Conservation (phyloP, 352 stramenopile genomes). For the Phytophthora pseudosyringae region DNA sequence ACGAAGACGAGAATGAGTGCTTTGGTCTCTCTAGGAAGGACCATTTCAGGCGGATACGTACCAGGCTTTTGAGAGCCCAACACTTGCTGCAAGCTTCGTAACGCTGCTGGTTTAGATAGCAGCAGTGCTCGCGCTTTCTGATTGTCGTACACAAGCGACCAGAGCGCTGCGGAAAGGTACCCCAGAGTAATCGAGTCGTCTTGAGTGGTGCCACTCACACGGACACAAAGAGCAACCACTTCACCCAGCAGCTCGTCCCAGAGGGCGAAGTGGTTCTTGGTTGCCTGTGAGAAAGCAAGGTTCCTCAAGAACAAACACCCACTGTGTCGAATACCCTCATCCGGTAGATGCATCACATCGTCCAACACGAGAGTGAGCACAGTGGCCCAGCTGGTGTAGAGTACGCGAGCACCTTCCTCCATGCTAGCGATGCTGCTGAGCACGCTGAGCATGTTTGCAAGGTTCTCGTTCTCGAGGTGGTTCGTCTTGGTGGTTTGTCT, state of each 20-base stretch:
- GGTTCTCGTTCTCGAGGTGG: constrained; percentile 35
- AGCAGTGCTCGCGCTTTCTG: constrained; percentile 62
- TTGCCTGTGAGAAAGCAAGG: constrained; percentile 55
- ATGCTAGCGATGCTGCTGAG: constrained; percentile 47
- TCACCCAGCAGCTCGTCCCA: constrained; percentile 57
- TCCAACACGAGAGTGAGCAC: constrained; percentile 48
- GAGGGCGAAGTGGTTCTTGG: constrained; percentile 63
- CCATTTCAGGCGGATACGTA: constrained; percentile 4
- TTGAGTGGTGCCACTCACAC: background rate
- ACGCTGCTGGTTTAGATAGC: constrained; percentile 30
- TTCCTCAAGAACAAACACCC: constrained; percentile 66
- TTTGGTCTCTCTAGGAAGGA: background rate
- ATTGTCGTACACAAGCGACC: constrained; percentile 71
- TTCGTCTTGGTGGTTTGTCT: constrained; percentile 48
- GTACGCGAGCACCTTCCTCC: constrained; percentile 52
- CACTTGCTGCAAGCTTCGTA: constrained; percentile 46
- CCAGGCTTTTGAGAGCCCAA: constrained; percentile 23
- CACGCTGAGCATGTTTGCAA: constrained; percentile 55
- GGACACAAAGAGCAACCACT: constrained; percentile 39
- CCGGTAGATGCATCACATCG: constrained; percentile 50
- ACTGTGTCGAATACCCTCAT: constrained; percentile 29
- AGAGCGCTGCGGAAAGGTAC: constrained; percentile 50
- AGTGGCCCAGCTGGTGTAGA: constrained; percentile 42
- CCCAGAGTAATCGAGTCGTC: constrained; percentile 16
- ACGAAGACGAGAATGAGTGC: background rate